Base-by-base conservation (phyloP, 257 asterid species). In the Solanum peruvianum region DNA sequence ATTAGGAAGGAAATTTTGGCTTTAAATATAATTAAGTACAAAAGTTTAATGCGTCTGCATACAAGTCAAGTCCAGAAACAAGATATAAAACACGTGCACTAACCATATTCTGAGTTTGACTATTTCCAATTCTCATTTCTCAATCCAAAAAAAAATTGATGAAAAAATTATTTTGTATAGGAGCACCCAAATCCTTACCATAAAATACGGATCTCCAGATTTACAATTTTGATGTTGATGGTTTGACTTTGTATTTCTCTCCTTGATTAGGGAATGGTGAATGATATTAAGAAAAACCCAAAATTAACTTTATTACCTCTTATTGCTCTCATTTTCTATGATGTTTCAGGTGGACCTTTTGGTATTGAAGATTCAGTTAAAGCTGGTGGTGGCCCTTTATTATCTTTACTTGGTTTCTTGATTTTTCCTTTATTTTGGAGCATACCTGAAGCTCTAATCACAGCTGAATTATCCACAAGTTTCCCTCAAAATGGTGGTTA, bases 301-400 rank as follows among this genome's bases (percentile, higher is more conserved):
- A 80, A 80, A 80, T 41, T 80, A 49, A 80, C 85, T 9, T 49
- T 80, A 18, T 49, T 88, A n/a, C 92, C 91, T 47, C 92, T 90
- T 85, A 86, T 89, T 80, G 89, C 88, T 84, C 81, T 90, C 35
- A 88, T 90, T 62, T 90, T 90, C 88, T 90, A 90, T 56, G 91
- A 90, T 86, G 92, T 90, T 18, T 90, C 91, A 3, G 92, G 92
- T 3, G 91, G 92, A 4, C 91, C 92, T 39, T 91, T 91, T 91
- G 92, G 92, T 27, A 87, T 88, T 45, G 92, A 90, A n/a, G 91
- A 88, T 72, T 87, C 88, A 60, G 91, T 88, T 66, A 72, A 85
- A 75, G 89, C 92, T 7, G 92, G 91, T 23, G 91, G 92, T 49
- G 85, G 85, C 11, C 92, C 92, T 85, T 86, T 90, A 8, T 49